Evolutionary conservation across 805 yeast species (phyloP).

Genomic region (Metschnikowia picachoensis): DNA sequence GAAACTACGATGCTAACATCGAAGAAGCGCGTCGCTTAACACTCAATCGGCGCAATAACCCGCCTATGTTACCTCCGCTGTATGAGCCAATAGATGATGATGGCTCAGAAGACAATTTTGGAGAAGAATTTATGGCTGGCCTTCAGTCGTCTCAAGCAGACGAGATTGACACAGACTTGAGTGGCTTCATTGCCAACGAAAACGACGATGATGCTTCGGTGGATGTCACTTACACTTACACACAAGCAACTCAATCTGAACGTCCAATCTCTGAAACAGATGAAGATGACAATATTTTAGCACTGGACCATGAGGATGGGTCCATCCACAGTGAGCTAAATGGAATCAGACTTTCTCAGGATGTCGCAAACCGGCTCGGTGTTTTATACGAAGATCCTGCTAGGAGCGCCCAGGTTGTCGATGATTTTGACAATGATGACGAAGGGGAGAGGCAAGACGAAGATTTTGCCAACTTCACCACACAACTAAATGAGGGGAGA

Average conservation of each 20-base stretch:
- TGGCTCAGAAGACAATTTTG: constrained; percentile 18
- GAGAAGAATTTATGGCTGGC: constrained; percentile 18
- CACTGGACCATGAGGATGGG: constrained; percentile 1
- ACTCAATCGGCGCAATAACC: constrained; percentile 6
- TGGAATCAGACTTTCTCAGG: constrained; percentile 30
- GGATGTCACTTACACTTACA: constrained; percentile 13
- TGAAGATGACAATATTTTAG: constrained; percentile 9
- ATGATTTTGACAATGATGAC: constrained; percentile 32
- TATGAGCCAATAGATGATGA: constrained; percentile 6
- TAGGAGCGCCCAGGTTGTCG: constrained; percentile 12
- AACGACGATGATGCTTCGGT: constrained; percentile 13
- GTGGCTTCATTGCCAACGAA: constrained; percentile 18
- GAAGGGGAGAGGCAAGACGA: constrained; percentile 25
- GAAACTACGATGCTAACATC: constrained; percentile 9
- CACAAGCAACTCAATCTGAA: constrained; percentile 13
- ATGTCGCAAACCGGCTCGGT: constrained; percentile 30
- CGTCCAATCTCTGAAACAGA: constrained; percentile 7
- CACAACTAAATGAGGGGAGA: constrained; percentile 40
- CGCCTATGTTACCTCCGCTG: neutral
- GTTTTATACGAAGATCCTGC: constrained; percentile 18
- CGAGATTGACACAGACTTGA: constrained; percentile 16
- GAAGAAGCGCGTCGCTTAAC: constrained; percentile 21
- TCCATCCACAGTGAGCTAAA: constrained; percentile 20
- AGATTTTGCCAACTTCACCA: constrained; percentile 22
- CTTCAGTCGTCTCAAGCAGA: constrained; percentile 16